Evolutionary conservation across 2,329 filamentous ascomycete genomes (phyloP).

Genomic region (Cercospora sp.): DNA sequence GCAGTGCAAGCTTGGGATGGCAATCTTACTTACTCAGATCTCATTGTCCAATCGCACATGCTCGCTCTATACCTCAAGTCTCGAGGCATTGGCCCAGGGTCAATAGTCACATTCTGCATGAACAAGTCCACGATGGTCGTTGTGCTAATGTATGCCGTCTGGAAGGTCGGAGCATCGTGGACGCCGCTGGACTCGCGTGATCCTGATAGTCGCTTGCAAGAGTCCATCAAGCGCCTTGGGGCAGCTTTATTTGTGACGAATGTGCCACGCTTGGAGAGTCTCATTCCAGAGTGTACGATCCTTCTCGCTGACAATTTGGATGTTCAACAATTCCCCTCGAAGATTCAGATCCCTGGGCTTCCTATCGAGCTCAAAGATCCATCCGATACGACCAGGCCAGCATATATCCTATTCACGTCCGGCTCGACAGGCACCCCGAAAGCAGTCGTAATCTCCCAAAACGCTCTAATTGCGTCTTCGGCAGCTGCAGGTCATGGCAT

Average conservation of each 20-base stretch:
- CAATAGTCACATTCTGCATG: not conserved
- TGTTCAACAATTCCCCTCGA: not conserved
- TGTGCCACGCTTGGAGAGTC: not conserved
- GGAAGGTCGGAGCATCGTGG: not conserved
- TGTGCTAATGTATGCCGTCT: not conserved
- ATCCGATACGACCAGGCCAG: not conserved
- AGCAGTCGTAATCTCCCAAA: constrained; percentile 14
- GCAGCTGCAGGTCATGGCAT: not conserved
- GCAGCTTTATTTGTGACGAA: not conserved
- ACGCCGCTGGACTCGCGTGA: not conserved
- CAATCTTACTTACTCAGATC: not conserved
- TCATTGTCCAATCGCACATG: not conserved
- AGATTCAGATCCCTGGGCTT: not conserved
- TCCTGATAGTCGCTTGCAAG: not conserved
- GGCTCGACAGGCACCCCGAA: constrained; percentile 18
- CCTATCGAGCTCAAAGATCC: not conserved
- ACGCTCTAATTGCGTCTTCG: not conserved
- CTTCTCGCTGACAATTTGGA: not conserved
- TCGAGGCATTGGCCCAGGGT: not conserved
- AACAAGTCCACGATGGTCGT: not conserved
- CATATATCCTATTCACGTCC: constrained; percentile 12
- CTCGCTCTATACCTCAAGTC: not conserved
- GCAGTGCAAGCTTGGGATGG: not conserved
- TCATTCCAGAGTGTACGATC: not conserved
- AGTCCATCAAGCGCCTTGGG: not conserved